These are phyloP conservation scores for Mucor mucedo DNA, from an alignment of 371 early-diverging fungal genomes.

Conservation along the genomic window DNA sequence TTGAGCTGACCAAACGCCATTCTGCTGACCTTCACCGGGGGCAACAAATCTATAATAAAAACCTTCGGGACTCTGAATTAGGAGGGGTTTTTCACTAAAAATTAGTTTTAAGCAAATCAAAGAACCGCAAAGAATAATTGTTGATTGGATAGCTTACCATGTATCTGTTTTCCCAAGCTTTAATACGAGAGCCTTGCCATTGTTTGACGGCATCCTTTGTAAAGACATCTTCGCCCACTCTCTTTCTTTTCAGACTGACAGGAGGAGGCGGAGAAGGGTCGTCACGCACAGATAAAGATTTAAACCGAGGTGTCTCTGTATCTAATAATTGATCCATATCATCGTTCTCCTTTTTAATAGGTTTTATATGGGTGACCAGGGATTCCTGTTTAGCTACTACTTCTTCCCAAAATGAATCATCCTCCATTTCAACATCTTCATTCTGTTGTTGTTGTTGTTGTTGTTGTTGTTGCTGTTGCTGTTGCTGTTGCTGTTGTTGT, in stretches of 20 bases:
- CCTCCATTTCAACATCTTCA: conserved; percentile 12
- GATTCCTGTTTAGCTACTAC: background rate
- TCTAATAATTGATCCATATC: conserved; percentile 10
- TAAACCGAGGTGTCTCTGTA: conserved; percentile 14
- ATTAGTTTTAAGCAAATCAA: background rate
- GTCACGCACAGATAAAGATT: conserved; percentile 18
- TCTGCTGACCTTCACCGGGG: conserved; percentile 63
- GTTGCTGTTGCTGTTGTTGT: background rate
- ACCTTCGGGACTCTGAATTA: conserved; percentile 55
- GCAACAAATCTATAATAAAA: conserved; percentile 78
- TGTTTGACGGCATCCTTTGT: conserved; percentile 52
- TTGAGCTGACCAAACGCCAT: conserved; percentile 56
- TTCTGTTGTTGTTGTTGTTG: background rate
- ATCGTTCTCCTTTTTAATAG: background rate
- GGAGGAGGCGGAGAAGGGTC: background rate
- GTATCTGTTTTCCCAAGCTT: conserved; percentile 62
- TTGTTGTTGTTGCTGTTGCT: no score
- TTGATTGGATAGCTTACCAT: conserved; percentile 26
- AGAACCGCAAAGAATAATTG: background rate
- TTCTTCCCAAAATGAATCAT: conserved; percentile 16
- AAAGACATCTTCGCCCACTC: conserved; percentile 60
- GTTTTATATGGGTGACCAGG: background rate
- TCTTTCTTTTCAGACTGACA: conserved; percentile 19
- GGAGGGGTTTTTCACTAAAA: background rate
- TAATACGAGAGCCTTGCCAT: conserved; percentile 66